Conservation (phyloP, 2,329 filamentous ascomycete genomes). For the Reticulascus tulasneorum region DNA sequence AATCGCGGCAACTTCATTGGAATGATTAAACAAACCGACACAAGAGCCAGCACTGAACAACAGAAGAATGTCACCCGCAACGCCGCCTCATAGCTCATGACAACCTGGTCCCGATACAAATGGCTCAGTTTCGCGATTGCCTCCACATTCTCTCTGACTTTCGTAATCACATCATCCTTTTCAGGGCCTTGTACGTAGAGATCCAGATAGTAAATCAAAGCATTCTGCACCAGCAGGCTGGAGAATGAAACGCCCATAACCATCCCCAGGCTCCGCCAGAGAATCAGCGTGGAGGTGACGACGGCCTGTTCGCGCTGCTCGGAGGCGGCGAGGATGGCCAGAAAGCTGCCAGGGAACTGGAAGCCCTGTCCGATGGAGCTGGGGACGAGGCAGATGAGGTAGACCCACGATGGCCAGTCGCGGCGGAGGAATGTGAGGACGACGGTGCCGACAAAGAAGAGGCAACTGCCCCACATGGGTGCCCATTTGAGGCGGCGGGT, state of each 20-base stretch:
- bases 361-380: slow-evolving; percentile 58
- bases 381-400: slow-evolving; percentile 55
- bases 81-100: slow-evolving; percentile 50
- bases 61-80: slow-evolving; percentile 43
- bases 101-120: slow-evolving; percentile 49
- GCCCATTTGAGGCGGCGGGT: slow-evolving; percentile 58
- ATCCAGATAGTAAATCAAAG: slow-evolving; percentile 56
- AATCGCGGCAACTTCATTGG: slow-evolving; percentile 53
- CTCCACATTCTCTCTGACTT: slow-evolving; percentile 51
- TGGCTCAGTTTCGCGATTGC: slow-evolving; percentile 42
- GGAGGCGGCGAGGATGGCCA: slow-evolving; percentile 58
- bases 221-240: slow-evolving; percentile 71
- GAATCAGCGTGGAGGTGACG: slow-evolving; percentile 64
- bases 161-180: slow-evolving; percentile 51
- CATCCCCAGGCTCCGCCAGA: slow-evolving; percentile 68
- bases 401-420: slow-evolving; percentile 46
- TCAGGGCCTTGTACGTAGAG: slow-evolving; percentile 54
- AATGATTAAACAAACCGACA: slow-evolving; percentile 43
- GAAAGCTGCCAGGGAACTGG: slow-evolving; percentile 60
- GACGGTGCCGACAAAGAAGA: slow-evolving; percentile 46
- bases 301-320: slow-evolving; percentile 62
- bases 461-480: slow-evolving; percentile 44
- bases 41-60: slow-evolving; percentile 41
- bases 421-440: slow-evolving; percentile 46
- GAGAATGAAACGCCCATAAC: slow-evolving; percentile 71